Conservation (phyloP, 148 eudicot genomes). For the Rhododendron ferrugineum region DNA sequence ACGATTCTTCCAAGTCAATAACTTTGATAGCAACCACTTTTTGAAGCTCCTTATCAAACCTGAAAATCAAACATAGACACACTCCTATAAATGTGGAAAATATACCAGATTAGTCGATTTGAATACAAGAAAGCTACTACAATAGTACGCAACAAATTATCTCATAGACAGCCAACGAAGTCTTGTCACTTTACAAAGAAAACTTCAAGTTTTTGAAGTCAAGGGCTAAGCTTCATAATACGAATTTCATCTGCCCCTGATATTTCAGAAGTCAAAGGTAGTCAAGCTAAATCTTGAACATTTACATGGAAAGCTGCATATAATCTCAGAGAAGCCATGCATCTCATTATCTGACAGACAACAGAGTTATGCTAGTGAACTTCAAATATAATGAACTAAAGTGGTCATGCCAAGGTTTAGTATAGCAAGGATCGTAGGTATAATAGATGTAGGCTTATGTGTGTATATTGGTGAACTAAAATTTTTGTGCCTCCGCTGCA, state of each 20-base stretch:
- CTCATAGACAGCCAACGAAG: background rate
- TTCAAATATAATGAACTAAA: background rate
- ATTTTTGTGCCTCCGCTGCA: background rate
- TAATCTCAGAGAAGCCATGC: background rate
- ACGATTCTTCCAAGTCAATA: conserved; percentile 97
- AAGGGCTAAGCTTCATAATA: background rate
- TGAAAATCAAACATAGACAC: conserved; percentile 28
- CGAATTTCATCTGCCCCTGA: background rate
- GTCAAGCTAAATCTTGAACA: background rate
- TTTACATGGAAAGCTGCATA: background rate
- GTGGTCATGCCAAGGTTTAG: background rate
- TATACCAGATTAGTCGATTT: too few relatives aligned
- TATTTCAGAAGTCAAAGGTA: background rate
- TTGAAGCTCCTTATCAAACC: conserved; percentile 87
- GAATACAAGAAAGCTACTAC: background rate
- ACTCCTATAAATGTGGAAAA: too few relatives aligned
- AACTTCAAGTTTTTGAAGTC: background rate
- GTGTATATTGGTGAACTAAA: background rate
- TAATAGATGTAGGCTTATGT: background rate
- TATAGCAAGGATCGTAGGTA: background rate
- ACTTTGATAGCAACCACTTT: conserved; percentile 92
- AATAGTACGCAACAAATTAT: conserved; percentile 4
- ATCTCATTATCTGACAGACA: background rate
- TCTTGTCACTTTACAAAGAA: background rate
- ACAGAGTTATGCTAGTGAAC: background rate